Base-by-base conservation (phyloP, 139 green algal genomes). In the Zygnema cylindricum region DNA sequence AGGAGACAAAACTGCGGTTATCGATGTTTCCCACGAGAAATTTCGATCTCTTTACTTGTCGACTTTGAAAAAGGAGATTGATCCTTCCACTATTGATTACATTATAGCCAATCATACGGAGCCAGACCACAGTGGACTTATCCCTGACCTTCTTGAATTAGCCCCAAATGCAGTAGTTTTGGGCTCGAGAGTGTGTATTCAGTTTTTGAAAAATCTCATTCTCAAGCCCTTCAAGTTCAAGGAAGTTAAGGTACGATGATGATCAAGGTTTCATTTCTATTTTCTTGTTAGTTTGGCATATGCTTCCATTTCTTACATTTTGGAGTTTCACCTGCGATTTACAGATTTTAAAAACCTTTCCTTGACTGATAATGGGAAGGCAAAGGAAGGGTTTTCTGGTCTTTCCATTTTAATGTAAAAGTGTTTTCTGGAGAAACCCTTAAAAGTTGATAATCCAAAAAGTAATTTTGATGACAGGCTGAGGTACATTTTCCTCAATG, bases 1-100 rank as follows among this genome's bases (percentile, higher is more conserved):
- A 76, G 96, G 96, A 33, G 91, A 96, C 22, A 97, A 98, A 92
- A 98, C 75, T 16, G 96, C 96, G 0, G 93, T 99, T 42, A 94
- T 99, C 23, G 97, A 99, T 76, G 93, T 95, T 39, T 96, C 91
- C 25, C 97, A 99, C 89, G 97, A 99, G 92, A 99, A 99, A 94
- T 99, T 99, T 93, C 87, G 93, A 30, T 91, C 93, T 35, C 92
- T 98, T 39, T 99, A 97, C 94, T 92, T 98, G 79, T 49, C 92
- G 35, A 82, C 92, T 21, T 35, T 96, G 0, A 81, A 81, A 36
- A 82, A 40, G 11, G 69, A 93, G 41, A 55, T 94, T 0, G 85
- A 93, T 33, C 54, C 57, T 1, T 32, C 57, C 43, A 83, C 41
- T 25, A 91, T 98, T 71, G 95, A 98, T 81, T 98, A 98, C 93